A percentile compares a stretch with the other conserved stretches of the same genome.
phyloP scores from a whole-genome alignment of 352 stramenopile genomes.

The Pythium dissotocum region DNA sequence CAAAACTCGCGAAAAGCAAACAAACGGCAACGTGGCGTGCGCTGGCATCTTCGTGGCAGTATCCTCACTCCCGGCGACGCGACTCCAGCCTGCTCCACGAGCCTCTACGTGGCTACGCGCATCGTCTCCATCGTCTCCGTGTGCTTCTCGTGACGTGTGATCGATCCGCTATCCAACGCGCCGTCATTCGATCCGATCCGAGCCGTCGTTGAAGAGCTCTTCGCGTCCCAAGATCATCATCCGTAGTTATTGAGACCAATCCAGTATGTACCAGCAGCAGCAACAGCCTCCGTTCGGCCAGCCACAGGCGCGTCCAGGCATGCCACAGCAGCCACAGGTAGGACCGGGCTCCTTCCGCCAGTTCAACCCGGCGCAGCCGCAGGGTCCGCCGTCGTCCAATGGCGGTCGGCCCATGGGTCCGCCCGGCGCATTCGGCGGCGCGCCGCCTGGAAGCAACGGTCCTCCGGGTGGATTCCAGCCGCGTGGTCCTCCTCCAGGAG shows the following conservation, averaged over 20 bases:
- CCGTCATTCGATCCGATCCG: neutral
- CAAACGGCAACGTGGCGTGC: slow-evolving; percentile 21
- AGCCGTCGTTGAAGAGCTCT: neutral
- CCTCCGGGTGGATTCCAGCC: slow-evolving; percentile 22
- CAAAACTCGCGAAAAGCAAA: slow-evolving; percentile 4
- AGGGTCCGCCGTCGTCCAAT: slow-evolving; percentile 22
- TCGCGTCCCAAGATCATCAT: neutral
- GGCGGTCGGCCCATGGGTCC: slow-evolving; percentile 14
- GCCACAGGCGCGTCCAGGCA: slow-evolving; percentile 31
- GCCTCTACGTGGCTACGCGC: neutral
- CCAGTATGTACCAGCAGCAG: slow-evolving; percentile 25
- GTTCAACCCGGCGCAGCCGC: slow-evolving; percentile 55
- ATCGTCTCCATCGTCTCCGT: neutral
- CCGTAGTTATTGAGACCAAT: neutral
- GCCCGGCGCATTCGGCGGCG: slow-evolving; percentile 4
- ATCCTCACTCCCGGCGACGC: neutral
- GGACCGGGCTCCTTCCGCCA: slow-evolving; percentile 52
- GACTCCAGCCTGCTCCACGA: neutral
- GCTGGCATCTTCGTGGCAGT: neutral
- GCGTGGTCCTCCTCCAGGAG: slow-evolving; percentile 16
- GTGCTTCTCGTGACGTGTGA: neutral
- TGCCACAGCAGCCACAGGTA: slow-evolving; percentile 23
- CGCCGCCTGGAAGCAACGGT: slow-evolving; percentile 8
- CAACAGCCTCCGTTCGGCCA: slow-evolving; percentile 37
- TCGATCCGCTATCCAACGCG: neutral